Evolutionary conservation across 2,329 filamentous ascomycete genomes (phyloP), one percentile per base, ranked within the genome.

Genomic region (Pseudogymnoascus sp.): DNA sequence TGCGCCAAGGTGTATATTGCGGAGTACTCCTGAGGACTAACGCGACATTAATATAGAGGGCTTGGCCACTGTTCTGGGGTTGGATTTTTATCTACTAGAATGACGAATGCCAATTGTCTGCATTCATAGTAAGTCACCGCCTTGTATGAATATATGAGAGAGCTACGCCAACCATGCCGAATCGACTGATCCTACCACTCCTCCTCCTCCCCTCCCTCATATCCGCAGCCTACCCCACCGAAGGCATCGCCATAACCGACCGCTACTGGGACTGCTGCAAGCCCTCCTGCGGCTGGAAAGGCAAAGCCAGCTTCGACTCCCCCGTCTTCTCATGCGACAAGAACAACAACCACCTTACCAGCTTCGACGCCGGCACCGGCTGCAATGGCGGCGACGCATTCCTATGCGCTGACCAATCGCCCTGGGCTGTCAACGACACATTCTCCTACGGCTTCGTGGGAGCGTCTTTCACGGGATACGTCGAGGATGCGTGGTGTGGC

Each of bases 401-500:
- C 73, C 79, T 80, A 77, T 84, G 82, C 74, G 79, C 77, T 44
- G 73, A 76, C 65, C 80, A 84, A 68, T 73, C 76, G 64, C 82
- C 82, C 7, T 82, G 80, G 79, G 78, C 77, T 1, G 73, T 83
- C 66, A 80, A 76, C 72, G 77, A 79, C 62, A 76, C 74, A 7
- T 66, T 82, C 17, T 77, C 82, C n/a, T 84, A 84, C 70, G 82
- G 82, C 46, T 84, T 80, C 69, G 81, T 81, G 1, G 81, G 82
- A 56, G 80, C 79, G 44, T 78, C 75, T 68, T 77, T 83, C 66
- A 67, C 68, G 4, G 77, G 77, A 62, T 72, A 74, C 64, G 77
- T 72, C 60, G 80, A 82, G 69, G 72, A 71, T 38, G 69, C 69
- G 15, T 80, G 79, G 76, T 83, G 81, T 72, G 83, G 81, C 67